phyloP scores from a whole-genome alignment of 805 yeast species.

The Candida vartiovaarae region DNA sequence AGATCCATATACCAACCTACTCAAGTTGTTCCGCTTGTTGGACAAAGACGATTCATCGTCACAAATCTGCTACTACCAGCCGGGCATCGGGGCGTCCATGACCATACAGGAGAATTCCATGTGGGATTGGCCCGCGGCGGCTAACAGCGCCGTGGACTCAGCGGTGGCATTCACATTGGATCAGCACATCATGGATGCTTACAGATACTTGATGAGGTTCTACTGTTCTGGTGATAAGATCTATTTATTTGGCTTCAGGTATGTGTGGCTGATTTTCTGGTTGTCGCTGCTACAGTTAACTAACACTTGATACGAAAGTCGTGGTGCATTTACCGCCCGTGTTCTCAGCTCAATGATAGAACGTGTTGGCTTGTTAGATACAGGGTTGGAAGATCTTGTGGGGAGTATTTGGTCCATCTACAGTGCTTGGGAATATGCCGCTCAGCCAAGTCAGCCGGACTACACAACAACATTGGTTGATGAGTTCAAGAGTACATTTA shows the following conservation, averaged over 20 bases:
- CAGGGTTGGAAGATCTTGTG: slow-evolving; percentile 50
- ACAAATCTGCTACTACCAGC: slow-evolving; percentile 59
- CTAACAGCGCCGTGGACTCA: slow-evolving; percentile 31
- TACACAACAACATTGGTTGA: slow-evolving; percentile 38
- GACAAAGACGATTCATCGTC: slow-evolving; percentile 33
- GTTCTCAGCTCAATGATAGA: slow-evolving; percentile 61
- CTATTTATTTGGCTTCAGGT: slow-evolving; percentile 51
- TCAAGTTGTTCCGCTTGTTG: slow-evolving; percentile 45
- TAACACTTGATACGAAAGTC: slow-evolving; percentile 20
- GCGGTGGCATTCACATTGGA: slow-evolving; percentile 49
- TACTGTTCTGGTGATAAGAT: slow-evolving; percentile 45
- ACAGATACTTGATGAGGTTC: slow-evolving; percentile 41
- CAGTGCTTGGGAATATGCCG: slow-evolving; percentile 50
- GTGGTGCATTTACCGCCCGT: slow-evolving; percentile 64
- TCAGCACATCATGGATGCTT: slow-evolving; percentile 51
- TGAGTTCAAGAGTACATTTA: slow-evolving; percentile 50
- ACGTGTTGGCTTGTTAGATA: slow-evolving; percentile 49
- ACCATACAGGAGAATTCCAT: slow-evolving; percentile 28
- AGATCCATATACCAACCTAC: slow-evolving; percentile 45
- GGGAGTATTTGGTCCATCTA: slow-evolving; percentile 59
- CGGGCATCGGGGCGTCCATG: slow-evolving; percentile 56
- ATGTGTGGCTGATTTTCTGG: background rate
- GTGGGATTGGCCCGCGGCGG: slow-evolving; percentile 13
- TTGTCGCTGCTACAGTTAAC: background rate
- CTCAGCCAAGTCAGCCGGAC: slow-evolving; percentile 44